Evolutionary conservation across 2,329 filamentous ascomycete genomes (phyloP), one percentile per base, ranked within the genome.

Genomic region (Fusarium secorum): DNA sequence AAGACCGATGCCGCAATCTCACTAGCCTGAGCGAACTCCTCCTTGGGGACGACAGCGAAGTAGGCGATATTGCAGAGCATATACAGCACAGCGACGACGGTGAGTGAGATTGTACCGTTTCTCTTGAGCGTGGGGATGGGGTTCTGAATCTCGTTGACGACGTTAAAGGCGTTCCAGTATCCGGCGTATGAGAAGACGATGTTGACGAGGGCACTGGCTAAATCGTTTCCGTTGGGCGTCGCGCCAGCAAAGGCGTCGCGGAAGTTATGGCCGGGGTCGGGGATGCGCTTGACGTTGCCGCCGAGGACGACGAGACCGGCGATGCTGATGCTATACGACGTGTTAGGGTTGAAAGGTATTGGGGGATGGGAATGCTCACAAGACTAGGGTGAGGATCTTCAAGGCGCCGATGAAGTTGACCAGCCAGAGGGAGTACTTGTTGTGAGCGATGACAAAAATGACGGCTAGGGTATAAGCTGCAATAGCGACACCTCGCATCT

Each of bases 401-500:
- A 91, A 72, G 4, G 83, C 75, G 0, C 89, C 88, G 39, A 92
- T 84, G 11, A 81, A 77, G 70, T 91, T 90, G 18, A 85, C 84
- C 0, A 88, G 74, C 74, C 83, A 83, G 5, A 89, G 83, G 0
- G 88, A 89, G 70, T 84, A 87, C 60, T 85, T 86, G 52, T 89
- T 91, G 62, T 88, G 85, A 14, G 85, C 84, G 9, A 87, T 71
- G 60, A 84, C 81, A 88, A 88, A 82, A 3, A 90, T 66, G 2
- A 86, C 82, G 7, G 89, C 88, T 0, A 89, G 74, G 0, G 87
- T 90, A 72, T 91, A 92, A 1, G 84, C 86, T 3, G 87, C 89
- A 28, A 92, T 80, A 0, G 90, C 90, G 5, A 92, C 86, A 3
- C 90, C 91, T 74, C 92, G 92, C 56, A 87, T 77, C 73, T 92